Base-by-base conservation (phyloP, 2,329 filamentous ascomycete species). In the Trichoderma semiorbis region DNA sequence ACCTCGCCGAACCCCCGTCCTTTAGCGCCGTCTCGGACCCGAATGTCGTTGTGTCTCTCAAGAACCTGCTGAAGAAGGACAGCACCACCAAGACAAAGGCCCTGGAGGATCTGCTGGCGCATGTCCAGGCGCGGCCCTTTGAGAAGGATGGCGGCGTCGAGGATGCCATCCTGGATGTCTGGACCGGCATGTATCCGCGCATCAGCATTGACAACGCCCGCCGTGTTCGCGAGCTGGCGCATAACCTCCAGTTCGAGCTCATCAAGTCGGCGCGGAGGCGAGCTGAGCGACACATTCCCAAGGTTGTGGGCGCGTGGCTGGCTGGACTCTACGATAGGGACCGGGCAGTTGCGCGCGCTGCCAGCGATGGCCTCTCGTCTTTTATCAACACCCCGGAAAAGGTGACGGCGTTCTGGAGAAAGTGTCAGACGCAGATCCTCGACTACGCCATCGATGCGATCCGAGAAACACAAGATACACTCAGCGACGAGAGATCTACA, bases 1-100 rank as follows among this genome's bases (percentile, higher is more conserved):
- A 97, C 83, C 89, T 98, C 67, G 87, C 92, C 68, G 94, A 97
- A 77, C 93, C 94, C 11, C 93, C 93, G 62, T 92, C 97, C 77
- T 89, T 97, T 75, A 90, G 90, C 39, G 84, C 84, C 57, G 90
- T 99, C 72, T 92, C 90, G 58, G 91, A 97, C 76, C 88, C 94
- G 8, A 92, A 96, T 78, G 86, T 95, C 47, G 90, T 95, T 47
- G 94, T 98, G 16, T 90, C 91, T n/a, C 93, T 98, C 83, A 97
- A 98, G 82, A 97, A 97, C 76, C 83, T 98, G 4, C 87, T 91
- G 65, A 99, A 98, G 83, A 97, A 96, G 82, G 95, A 98, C 83
- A 92, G 91, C 77, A 97, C 90, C 12, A 99, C 96, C 47, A 97
- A 97, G 80, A 87, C 92, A 8, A 97, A 95, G 80, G 95, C 93